phyloP scores from a whole-genome alignment of 1,139 yeast genomes.

The Kazachstania sp. region DNA sequence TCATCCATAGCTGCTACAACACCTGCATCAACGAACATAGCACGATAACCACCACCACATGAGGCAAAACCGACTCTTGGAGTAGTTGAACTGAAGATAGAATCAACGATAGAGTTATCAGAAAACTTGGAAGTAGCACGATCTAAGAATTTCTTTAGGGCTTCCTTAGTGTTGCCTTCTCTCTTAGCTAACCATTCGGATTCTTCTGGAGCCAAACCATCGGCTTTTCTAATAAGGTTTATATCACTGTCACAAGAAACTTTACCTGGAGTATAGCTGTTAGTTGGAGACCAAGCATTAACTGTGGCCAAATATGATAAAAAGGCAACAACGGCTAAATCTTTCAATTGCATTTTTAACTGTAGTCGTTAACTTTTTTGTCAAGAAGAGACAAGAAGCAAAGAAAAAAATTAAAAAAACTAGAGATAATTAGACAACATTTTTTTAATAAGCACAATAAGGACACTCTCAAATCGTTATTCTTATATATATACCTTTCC shows the following conservation, averaged over 20 bases:
- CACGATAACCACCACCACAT: constrained; percentile 90
- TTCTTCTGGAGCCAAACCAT: constrained; percentile 7
- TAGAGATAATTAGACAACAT: background rate
- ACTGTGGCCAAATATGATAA: background rate
- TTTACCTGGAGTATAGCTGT: constrained; percentile 56
- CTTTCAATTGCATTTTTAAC: constrained; percentile 5
- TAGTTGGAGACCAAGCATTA: constrained; percentile 41
- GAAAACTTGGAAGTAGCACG: constrained; percentile 36
- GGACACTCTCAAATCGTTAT: too few relatives aligned
- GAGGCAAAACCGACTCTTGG: constrained; percentile 59
- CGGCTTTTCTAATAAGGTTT: constrained; percentile 30
- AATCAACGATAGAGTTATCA: constrained; percentile 35
- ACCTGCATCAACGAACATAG: constrained; percentile 85
- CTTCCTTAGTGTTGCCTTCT: constrained; percentile 44
- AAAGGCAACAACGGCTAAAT: background rate
- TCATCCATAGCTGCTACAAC: constrained; percentile 73
- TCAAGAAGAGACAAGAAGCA: background rate
- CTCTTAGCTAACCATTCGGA: constrained; percentile 36
- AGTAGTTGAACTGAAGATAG: constrained; percentile 29
- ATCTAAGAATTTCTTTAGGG: constrained; percentile 47
- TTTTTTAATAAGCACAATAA: too few relatives aligned
- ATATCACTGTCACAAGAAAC: constrained; percentile 45
- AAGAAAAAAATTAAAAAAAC: background rate
- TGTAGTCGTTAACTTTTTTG: background rate
- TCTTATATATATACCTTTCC: too few relatives aligned